Evolutionary conservation across 2,329 filamentous ascomycete species (phyloP).

Genomic region (Alternaria postmessia): DNA sequence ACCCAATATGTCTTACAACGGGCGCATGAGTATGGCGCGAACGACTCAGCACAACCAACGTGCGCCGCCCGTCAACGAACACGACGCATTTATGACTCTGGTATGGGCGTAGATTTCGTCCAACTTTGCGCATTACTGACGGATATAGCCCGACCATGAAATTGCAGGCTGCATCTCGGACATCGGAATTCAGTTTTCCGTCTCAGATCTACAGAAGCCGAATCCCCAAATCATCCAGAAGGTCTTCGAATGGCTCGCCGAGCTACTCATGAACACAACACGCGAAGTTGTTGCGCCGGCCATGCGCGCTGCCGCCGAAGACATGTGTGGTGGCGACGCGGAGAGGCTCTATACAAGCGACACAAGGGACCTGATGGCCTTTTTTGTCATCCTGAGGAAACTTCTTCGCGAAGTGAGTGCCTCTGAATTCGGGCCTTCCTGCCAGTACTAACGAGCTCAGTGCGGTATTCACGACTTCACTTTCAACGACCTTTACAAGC

Average conservation of each 20-base stretch:
- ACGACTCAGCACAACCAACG: constrained; percentile 51
- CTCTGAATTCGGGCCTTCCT: neutral
- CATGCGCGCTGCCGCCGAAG: constrained; percentile 90
- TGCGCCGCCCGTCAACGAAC: constrained; percentile 53
- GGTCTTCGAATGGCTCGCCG: constrained; percentile 97
- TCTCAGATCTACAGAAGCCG: constrained; percentile 89
- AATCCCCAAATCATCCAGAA: constrained; percentile 95
- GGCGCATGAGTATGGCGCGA: constrained; percentile 60
- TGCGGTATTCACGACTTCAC: constrained; percentile 94
- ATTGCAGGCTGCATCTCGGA: constrained; percentile 98
- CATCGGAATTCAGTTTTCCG: constrained; percentile 88
- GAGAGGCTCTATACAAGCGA: constrained; percentile 82
- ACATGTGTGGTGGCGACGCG: constrained; percentile 81
- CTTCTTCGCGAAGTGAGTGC: constrained; percentile 71
- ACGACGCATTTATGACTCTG: constrained; percentile 61
- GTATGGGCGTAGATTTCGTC: constrained; percentile 38
- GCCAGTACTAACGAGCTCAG: constrained; percentile 51
- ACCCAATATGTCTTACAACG: constrained; percentile 57
- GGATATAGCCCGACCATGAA: constrained; percentile 70
- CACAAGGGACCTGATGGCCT: constrained; percentile 93
- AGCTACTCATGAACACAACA: constrained; percentile 91
- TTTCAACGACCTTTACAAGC: constrained; percentile 89
- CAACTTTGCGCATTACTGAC: constrained; percentile 24
- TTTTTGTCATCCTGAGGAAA: constrained; percentile 83
- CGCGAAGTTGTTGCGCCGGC: constrained; percentile 93